phyloP scores from a whole-genome alignment of 2,329 filamentous ascomycete species.

The Pseudogymnoascus sp. region DNA sequence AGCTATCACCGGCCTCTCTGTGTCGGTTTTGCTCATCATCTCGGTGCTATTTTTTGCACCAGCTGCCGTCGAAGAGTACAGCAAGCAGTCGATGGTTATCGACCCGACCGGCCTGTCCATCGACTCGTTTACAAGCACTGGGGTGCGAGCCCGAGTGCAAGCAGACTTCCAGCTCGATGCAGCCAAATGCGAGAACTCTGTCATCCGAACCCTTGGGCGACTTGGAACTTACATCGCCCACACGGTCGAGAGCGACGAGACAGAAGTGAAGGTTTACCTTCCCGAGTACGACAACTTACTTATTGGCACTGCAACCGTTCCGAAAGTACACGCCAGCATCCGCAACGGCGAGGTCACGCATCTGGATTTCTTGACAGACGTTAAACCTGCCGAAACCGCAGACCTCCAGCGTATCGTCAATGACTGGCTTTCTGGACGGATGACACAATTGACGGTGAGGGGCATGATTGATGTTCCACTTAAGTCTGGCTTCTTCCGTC shows the following conservation, averaged over 20 bases:
- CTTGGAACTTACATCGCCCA: slow-evolving; percentile 74
- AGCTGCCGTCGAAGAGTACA: slow-evolving; percentile 76
- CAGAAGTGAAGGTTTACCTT: slow-evolving; percentile 69
- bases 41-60: slow-evolving; percentile 75
- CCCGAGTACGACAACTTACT: slow-evolving; percentile 76
- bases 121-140: slow-evolving; percentile 72
- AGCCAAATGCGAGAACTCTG: slow-evolving; percentile 62
- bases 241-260: slow-evolving; percentile 67
- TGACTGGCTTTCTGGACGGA: slow-evolving; percentile 77
- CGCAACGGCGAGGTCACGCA: slow-evolving; percentile 70
- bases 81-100: slow-evolving; percentile 73
- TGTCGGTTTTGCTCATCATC: slow-evolving; percentile 62
- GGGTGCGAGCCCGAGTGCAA: slow-evolving; percentile 72
- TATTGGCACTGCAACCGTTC: slow-evolving; percentile 70
- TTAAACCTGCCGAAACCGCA: slow-evolving; percentile 69
- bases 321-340: slow-evolving; percentile 68
- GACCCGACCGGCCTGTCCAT: slow-evolving; percentile 79
- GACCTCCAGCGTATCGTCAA: slow-evolving; percentile 75
- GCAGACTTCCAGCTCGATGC: slow-evolving; percentile 79
- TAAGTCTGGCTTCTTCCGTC: slow-evolving; percentile 70
- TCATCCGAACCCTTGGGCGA: slow-evolving; percentile 68
- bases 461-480: slow-evolving; percentile 69
- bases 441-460: slow-evolving; percentile 64
- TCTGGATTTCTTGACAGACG: slow-evolving; percentile 71
- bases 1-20: slow-evolving; percentile 60